Evolutionary conservation across 164 flowering plant species (phyloP).

Genomic region (Magnolia officinalis): DNA sequence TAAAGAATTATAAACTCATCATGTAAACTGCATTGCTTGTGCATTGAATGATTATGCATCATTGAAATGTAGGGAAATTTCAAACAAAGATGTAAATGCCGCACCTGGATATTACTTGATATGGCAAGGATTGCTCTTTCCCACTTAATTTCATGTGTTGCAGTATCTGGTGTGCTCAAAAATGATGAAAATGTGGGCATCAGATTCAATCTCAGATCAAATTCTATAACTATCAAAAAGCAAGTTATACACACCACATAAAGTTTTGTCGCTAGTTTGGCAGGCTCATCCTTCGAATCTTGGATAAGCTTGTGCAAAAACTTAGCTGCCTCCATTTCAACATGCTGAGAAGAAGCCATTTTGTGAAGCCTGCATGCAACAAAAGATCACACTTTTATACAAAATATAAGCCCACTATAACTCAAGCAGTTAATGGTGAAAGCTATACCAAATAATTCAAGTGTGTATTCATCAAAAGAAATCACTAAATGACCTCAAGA

Average conservation of each 20-base stretch:
- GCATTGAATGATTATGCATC: neutral
- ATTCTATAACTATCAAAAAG: neutral
- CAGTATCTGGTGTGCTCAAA: conserved; percentile 54
- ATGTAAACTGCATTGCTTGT: neutral
- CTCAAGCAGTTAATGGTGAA: neutral
- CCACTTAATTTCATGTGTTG: conserved; percentile 97
- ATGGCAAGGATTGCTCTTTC: conserved; percentile 95
- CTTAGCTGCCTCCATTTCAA: conserved; percentile 97
- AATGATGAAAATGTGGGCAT: neutral
- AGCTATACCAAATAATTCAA: neutral
- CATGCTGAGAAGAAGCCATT: conserved; percentile 73
- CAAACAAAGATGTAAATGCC: neutral
- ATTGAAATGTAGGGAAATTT: neutral
- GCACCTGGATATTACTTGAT: conserved; percentile 97
- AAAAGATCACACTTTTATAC: neutral
- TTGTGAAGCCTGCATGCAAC: neutral
- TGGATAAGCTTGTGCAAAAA: conserved; percentile 93
- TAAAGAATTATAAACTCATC: neutral
- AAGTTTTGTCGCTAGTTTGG: conserved; percentile 85
- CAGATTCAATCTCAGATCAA: neutral
- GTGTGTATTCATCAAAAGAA: neutral
- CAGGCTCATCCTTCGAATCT: conserved; percentile 92
- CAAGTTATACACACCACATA: conserved; percentile 57
- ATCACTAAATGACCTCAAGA: neutral
- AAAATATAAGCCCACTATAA: neutral